A percentile compares a stretch with the other conserved stretches of the same genome.
Evolutionary conservation across 2,329 filamentous ascomycete genomes (phyloP).

Genomic region (Penicillium sp.): DNA sequence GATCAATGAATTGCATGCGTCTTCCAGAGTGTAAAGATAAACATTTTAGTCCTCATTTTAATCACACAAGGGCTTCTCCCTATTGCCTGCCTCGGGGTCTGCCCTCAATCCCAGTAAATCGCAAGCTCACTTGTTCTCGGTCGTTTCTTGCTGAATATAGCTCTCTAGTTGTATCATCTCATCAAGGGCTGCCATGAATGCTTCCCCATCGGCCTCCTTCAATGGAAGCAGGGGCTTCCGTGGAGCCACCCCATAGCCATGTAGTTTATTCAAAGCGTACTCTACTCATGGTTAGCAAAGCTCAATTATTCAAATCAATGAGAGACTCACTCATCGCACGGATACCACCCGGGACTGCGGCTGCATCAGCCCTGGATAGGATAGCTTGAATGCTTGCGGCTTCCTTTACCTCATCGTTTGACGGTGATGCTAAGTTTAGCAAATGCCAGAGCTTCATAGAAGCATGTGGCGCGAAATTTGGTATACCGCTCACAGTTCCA

Average conservation of each 20-base stretch:
- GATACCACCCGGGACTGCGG: conserved; percentile 23
- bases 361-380: conserved; percentile 21
- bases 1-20: too few species aligned
- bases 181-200: conserved; percentile 14
- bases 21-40: too few species aligned
- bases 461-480: conserved; percentile 24
- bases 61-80: too few species aligned
- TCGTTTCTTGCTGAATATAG: background rate
- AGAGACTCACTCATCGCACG: conserved; percentile 23
- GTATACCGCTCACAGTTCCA: conserved; percentile 25
- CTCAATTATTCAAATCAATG: too few species aligned
- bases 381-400: conserved; percentile 17
- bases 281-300: conserved; percentile 8
- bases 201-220: conserved; percentile 14
- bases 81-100: too few species aligned
- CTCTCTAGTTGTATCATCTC: conserved; percentile 19
- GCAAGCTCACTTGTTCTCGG: too few species aligned
- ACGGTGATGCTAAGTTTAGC: conserved; percentile 13
- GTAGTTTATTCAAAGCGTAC: conserved; percentile 21
- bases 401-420: conserved; percentile 11
- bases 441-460: conserved; percentile 23
- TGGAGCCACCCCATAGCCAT: conserved; percentile 19
- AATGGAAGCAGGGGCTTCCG: conserved; percentile 20
- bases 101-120: too few species aligned
- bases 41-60: too few species aligned